Evolutionary conservation across 306 rosid species (phyloP).

Genomic region (Trichosanthes truncata): DNA sequence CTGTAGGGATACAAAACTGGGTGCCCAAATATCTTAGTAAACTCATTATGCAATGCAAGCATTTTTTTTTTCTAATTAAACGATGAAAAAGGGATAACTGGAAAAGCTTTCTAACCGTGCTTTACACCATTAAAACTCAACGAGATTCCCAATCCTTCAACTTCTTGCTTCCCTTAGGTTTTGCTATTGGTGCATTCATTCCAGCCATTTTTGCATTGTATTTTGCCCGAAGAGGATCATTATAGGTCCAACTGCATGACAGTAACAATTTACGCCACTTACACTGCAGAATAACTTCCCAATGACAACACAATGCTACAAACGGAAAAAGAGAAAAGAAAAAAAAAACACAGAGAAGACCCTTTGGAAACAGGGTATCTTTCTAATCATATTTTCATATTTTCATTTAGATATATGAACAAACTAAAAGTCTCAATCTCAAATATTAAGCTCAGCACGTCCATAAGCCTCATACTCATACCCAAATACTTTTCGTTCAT

Average conservation of each 20-base stretch:
- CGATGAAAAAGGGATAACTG: neutral
- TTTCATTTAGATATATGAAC: neutral
- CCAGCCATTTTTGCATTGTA: slow-evolving; percentile 94
- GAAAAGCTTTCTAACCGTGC: neutral
- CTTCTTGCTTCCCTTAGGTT: slow-evolving; percentile 92
- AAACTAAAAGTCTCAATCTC: neutral
- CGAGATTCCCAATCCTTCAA: slow-evolving; percentile 79
- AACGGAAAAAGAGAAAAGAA: neutral
- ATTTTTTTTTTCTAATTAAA: neutral
- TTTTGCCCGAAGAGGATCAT: slow-evolving; percentile 93
- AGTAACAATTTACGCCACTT: neutral
- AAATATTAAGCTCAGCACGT: neutral
- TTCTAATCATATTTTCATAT: neutral
- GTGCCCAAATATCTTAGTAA: neutral
- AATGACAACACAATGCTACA: neutral
- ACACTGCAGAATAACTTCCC: neutral
- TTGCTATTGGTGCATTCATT: slow-evolving; percentile 52
- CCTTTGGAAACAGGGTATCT: neutral
- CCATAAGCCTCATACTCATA: neutral
- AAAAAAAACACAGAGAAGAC: neutral
- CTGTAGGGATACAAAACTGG: too few species aligned
- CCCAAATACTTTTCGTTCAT: neutral
- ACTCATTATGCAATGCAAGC: too few species aligned
- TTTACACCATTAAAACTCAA: slow-evolving; percentile 20
- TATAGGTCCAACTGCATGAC: slow-evolving; percentile 85